A percentile compares a stretch with the other conserved stretches of the same genome.
phyloP scores from a whole-genome alignment of 75 land plant species.

The Adiantum capillusveneris region DNA sequence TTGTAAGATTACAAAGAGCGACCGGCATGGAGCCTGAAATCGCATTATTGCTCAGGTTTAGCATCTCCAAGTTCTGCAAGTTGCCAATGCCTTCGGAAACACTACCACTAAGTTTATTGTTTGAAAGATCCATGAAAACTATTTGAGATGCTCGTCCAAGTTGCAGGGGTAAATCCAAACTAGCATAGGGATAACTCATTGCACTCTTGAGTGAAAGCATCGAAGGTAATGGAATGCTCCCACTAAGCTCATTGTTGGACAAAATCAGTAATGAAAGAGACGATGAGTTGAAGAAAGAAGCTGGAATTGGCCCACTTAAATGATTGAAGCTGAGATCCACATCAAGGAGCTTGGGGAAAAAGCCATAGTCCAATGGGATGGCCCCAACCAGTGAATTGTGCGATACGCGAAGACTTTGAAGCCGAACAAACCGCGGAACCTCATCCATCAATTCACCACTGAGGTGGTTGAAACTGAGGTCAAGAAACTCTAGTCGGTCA shows the following conservation, averaged over 20 bases:
- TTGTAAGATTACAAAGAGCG: conserved; percentile 38
- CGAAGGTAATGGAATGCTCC: conserved; percentile 7
- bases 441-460: conserved; percentile 34
- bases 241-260: conserved; percentile 53
- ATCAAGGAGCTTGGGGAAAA: conserved; percentile 40
- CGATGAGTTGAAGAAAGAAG: conserved; percentile 39
- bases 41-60: conserved; percentile 55
- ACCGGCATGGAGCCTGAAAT: conserved; percentile 64
- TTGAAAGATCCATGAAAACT: conserved; percentile 57
- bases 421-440: conserved; percentile 34
- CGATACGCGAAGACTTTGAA: conserved; percentile 51
- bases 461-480: conserved; percentile 75
- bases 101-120: conserved; percentile 53
- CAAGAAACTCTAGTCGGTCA: conserved; percentile 50
- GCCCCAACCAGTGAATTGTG: conserved; percentile 48
- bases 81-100: conserved; percentile 57
- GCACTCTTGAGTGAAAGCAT: conserved; percentile 14
- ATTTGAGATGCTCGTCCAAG: conserved; percentile 18
- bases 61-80: conserved; percentile 31
- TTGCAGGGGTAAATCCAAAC: neutral
- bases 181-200: conserved; percentile 5
- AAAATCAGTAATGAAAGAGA: conserved; percentile 52
- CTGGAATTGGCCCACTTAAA: conserved; percentile 50
- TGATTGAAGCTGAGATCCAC: conserved; percentile 65
- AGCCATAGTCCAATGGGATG: conserved; percentile 44